A percentile compares a stretch with the other conserved stretches of the same genome.
phyloP scores from a whole-genome alignment of 2,329 filamentous ascomycete genomes.

The Trichoderma polysporum region DNA sequence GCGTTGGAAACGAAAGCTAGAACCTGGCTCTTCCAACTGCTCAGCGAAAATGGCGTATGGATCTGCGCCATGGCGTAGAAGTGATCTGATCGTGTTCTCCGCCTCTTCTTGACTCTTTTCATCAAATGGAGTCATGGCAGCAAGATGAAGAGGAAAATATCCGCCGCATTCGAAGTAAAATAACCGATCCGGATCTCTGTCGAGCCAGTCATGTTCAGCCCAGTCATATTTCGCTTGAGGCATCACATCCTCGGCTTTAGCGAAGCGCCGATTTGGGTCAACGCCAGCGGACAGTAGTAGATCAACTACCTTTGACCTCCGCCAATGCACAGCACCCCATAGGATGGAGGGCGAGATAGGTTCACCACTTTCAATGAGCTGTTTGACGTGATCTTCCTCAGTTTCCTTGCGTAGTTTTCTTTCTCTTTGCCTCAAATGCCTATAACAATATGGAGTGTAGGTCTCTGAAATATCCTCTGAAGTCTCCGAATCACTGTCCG shows the following conservation, averaged over 20 bases:
- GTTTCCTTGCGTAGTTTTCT: no score
- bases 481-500: no score
- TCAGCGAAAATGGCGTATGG: background rate
- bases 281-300: constrained; percentile 1
- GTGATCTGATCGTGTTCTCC: background rate
- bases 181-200: background rate
- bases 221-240: no score
- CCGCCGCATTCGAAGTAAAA: background rate
- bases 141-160: background rate
- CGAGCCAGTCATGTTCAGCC: background rate
- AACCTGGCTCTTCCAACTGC: background rate
- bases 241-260: background rate
- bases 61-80: constrained; percentile 1
- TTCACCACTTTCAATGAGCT: background rate
- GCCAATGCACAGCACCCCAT: background rate
- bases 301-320: background rate
- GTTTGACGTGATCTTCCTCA: background rate
- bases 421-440: no score
- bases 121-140: background rate
- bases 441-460: no score
- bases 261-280: background rate
- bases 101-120: background rate
- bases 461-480: no score
- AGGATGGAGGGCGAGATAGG: background rate
- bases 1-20: no score